These are phyloP conservation scores for Plenodomus biglobosus DNA, from an alignment of 2,329 filamentous ascomycete genomes.

Conservation along the genomic window DNA sequence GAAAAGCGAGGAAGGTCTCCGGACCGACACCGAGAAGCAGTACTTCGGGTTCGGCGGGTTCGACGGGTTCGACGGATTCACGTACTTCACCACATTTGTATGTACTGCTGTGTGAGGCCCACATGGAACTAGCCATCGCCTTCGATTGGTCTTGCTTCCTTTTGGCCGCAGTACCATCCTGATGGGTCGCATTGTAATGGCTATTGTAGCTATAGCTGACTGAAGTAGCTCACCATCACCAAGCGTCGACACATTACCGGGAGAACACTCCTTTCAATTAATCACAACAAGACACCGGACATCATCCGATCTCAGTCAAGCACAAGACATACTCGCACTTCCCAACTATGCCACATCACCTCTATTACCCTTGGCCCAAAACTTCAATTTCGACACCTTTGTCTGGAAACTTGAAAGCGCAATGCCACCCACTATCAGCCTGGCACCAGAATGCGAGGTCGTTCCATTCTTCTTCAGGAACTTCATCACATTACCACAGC, in stretches of 20 bases:
- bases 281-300: slow-evolving; percentile 15
- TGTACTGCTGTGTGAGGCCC: slow-evolving; percentile 9
- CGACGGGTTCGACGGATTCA: slow-evolving; percentile 24
- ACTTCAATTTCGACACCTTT: slow-evolving; percentile 31
- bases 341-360: slow-evolving; percentile 19
- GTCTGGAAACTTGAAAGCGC: slow-evolving; percentile 34
- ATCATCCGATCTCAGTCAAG: slow-evolving; percentile 10
- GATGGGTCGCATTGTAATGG: not conserved
- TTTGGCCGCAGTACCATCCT: not conserved
- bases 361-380: slow-evolving; percentile 10
- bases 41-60: slow-evolving; percentile 21
- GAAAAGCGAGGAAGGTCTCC: slow-evolving; percentile 57
- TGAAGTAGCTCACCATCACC: slow-evolving; percentile 23
- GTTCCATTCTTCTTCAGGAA: slow-evolving; percentile 48
- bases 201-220: slow-evolving; percentile 10
- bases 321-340: slow-evolving; percentile 26
- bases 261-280: slow-evolving; percentile 11
- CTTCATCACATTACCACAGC: slow-evolving; percentile 43
- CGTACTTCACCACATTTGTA: slow-evolving; percentile 37
- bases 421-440: slow-evolving; percentile 29
- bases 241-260: slow-evolving; percentile 18
- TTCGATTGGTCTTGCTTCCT: not conserved
- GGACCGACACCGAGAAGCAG: slow-evolving; percentile 19
- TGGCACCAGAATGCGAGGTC: slow-evolving; percentile 42
- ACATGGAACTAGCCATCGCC: not conserved